These are phyloP conservation scores for Paracoccidioides brasiliensis DNA, from an alignment of 2,329 filamentous ascomycete genomes.

Conservation along the genomic window DNA sequence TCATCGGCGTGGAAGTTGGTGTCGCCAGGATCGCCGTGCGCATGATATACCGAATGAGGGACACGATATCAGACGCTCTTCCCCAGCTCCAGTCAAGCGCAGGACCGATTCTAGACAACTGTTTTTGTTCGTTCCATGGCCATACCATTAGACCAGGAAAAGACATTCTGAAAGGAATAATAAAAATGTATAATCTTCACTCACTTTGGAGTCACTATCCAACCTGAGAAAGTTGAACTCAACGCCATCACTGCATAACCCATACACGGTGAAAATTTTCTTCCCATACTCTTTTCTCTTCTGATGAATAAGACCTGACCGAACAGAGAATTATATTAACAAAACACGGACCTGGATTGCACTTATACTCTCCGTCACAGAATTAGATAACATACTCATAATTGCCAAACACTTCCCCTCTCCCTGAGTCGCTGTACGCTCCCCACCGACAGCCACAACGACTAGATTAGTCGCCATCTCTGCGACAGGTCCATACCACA, in stretches of 20 bases:
- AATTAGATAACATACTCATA: background rate
- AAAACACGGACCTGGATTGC: background rate
- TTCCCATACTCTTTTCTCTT: background rate
- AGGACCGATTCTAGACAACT: background rate
- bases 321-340: background rate
- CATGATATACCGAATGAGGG: background rate
- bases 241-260: background rate
- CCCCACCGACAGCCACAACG: background rate
- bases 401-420: background rate
- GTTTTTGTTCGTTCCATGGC: background rate
- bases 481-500: background rate
- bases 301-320: background rate
- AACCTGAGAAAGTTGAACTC: constrained; percentile 1
- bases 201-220: background rate
- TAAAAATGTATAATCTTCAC: background rate
- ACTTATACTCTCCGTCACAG: background rate
- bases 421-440: background rate
- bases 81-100: background rate
- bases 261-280: background rate
- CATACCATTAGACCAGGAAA: background rate
- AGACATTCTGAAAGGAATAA: background rate
- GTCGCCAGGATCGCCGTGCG: background rate
- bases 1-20: background rate
- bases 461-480: background rate
- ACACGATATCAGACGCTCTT: background rate